A percentile compares a stretch with the other conserved stretches of the same genome.
Evolutionary conservation across 1,284 basidiomycete genomes (phyloP).

Genomic region (Testicularia cyperi): DNA sequence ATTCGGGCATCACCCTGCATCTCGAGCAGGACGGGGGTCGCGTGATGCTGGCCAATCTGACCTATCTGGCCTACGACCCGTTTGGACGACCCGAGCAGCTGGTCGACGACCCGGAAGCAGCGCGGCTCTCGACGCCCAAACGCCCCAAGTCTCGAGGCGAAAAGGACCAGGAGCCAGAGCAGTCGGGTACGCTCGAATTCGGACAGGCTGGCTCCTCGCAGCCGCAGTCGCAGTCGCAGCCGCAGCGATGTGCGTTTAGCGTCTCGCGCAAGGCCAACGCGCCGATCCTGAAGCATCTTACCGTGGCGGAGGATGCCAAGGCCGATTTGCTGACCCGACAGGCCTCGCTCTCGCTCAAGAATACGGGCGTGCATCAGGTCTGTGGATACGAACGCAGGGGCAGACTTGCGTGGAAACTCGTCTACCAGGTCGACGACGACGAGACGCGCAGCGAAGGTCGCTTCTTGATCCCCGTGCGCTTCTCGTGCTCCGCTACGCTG

Average conservation of each 20-base stretch:
- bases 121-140: conserved; percentile 15
- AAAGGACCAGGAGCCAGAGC: conserved; percentile 32
- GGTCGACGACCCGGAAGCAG: conserved; percentile 10
- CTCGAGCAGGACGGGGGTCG: conserved; percentile 39
- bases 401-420: conserved; percentile 44
- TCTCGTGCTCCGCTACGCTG: conserved; percentile 47
- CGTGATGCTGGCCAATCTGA: conserved; percentile 22
- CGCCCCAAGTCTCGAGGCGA: conserved; percentile 33
- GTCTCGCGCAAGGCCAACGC: conserved; percentile 6
- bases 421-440: conserved; percentile 32
- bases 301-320: conserved; percentile 43
- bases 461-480: conserved; percentile 28
- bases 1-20: conserved; percentile 44
- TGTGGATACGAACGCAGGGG: conserved; percentile 47
- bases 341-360: conserved; percentile 35
- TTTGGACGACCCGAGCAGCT: conserved; percentile 45
- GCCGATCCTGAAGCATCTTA: conserved; percentile 42
- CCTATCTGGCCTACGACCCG: conserved; percentile 48
- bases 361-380: conserved; percentile 35
- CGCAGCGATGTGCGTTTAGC: conserved; percentile 1
- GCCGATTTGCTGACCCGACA: conserved; percentile 47
- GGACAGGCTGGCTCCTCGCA: conserved; percentile 6
- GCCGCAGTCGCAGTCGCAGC: background rate
- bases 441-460: background rate
- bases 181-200: conserved; percentile 35